These are phyloP conservation scores for Vaccinium darrowii DNA, from an alignment of 148 eudicot species.

Conservation along the genomic window DNA sequence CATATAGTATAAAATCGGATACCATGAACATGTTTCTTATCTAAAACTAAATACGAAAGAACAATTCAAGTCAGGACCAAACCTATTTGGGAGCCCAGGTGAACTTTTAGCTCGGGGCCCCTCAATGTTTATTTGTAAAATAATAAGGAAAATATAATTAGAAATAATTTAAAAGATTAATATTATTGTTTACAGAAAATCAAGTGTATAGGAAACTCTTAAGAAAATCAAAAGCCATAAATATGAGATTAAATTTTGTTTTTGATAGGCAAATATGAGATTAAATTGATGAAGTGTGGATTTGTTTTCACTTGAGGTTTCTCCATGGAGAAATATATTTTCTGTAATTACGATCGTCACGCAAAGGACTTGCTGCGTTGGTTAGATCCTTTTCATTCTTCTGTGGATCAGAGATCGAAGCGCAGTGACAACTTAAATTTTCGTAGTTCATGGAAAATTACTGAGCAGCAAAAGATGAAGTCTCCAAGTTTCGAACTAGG, in stretches of 20 bases:
- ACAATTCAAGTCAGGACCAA: background rate
- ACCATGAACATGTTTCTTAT: background rate
- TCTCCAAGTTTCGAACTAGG: background rate
- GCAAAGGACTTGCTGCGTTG: background rate
- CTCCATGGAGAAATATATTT: background rate
- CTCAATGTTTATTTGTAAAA: background rate
- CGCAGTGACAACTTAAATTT: background rate
- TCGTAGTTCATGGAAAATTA: background rate
- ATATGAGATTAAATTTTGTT: background rate
- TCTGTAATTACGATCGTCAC: background rate
- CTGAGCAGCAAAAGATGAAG: background rate
- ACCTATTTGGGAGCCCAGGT: background rate
- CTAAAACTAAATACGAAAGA: background rate
- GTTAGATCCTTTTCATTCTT: background rate
- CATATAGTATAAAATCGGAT: background rate
- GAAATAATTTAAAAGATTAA: background rate
- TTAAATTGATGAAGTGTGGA: background rate
- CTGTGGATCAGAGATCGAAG: background rate
- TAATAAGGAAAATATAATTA: background rate
- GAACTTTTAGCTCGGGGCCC: background rate
- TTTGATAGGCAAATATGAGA: background rate
- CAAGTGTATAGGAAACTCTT: background rate
- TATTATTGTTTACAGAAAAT: background rate
- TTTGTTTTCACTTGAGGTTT: background rate
- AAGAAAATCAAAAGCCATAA: background rate